Evolutionary conservation across 345 rosid genomes (phyloP), one percentile per base, ranked within the genome.

Genomic region (Turnera subulata): DNA sequence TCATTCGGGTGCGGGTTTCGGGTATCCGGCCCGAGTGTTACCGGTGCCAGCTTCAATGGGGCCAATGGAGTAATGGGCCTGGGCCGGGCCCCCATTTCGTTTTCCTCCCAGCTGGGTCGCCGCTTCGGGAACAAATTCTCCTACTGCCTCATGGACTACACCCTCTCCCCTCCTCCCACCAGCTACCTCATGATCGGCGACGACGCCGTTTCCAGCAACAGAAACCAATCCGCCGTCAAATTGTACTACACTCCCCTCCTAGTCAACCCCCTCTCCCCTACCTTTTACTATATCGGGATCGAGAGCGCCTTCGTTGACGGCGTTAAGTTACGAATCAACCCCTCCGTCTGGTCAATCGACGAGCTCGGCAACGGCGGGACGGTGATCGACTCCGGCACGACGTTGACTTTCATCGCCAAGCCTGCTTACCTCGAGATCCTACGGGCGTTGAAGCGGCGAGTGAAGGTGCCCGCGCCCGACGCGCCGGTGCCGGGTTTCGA

Each of bases 61-160:
- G 85, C 95, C 53, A 81, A 85, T n/a, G 98, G 94, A 9, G 95
- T 91, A 0, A 75, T 91, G 85, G 98, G 98, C 55, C 81, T 91
- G 59, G 96, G 96, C 44, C 82, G 90, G 7, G 89, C 91, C 14
- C 78, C 86, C 50, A 88, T 84, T 55, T 88, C 94, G 10, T 84
- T 91, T 40, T 59, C 95, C 21, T 80, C 96, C 49, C 98, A 85
- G 68, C 57, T 91, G 21, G 91, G 89, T 50, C 98, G 79, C 58
- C 89, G 74, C 20, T 85, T 85, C 21, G 86, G 96, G 10, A 65
- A 76, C 73, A 84, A 68, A 66, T 88, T 91, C 74, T 91, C 96
- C 1, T 91, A 91, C 49, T 91, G 96, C 47, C 86, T 85, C 26
- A 75, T 71, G 84, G 98, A 91, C 55, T 88, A 75, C 76, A 88